Percentiles rank a stretch among this genome's conserved stretches.
Conservation (phyloP, 345 rosid species). For the Clarkia xantiana region DNA sequence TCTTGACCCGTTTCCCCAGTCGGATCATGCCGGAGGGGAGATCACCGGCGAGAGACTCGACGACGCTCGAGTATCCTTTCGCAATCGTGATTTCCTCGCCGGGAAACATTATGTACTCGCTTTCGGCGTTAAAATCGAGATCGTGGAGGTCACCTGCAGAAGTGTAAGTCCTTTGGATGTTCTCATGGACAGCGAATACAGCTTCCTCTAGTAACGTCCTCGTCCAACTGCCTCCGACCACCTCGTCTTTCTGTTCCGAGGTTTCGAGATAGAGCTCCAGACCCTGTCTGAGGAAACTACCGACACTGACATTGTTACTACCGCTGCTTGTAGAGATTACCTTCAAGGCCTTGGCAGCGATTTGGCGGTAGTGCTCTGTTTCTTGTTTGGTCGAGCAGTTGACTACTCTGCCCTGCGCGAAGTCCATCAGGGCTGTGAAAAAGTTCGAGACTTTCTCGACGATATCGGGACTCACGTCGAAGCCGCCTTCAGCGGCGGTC, state of each 20-base stretch:
- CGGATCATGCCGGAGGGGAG: conserved; percentile 62
- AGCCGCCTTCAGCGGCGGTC: conserved; percentile 71
- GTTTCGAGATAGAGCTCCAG: conserved; percentile 9
- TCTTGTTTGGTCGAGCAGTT: conserved; percentile 8
- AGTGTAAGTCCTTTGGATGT: conserved; percentile 72
- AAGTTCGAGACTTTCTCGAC: conserved; percentile 43
- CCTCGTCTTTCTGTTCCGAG: conserved; percentile 9
- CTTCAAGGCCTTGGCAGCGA: conserved; percentile 30
- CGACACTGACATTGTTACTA: conserved; percentile 36
- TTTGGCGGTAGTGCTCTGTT: conserved; percentile 14
- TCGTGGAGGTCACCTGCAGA: conserved; percentile 67
- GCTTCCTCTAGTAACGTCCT: conserved; percentile 53
- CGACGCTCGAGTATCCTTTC: conserved; percentile 61
- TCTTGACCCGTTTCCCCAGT: conserved; percentile 42
- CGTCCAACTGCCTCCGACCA: conserved; percentile 27
- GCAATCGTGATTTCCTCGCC: conserved; percentile 97
- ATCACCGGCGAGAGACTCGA: conserved; percentile 55
- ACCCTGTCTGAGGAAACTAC: conserved; percentile 22
- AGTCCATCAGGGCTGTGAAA: conserved; percentile 69
- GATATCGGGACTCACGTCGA: conserved; percentile 29
- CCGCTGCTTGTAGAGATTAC: conserved; percentile 5
- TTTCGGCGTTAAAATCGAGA: conserved; percentile 71
- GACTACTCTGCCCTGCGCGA: conserved; percentile 36
- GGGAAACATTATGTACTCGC: conserved; percentile 81
- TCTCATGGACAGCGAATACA: conserved; percentile 54